Evolutionary conservation across 768 basidiomycete species (phyloP).

Genomic region (Russula sp.): DNA sequence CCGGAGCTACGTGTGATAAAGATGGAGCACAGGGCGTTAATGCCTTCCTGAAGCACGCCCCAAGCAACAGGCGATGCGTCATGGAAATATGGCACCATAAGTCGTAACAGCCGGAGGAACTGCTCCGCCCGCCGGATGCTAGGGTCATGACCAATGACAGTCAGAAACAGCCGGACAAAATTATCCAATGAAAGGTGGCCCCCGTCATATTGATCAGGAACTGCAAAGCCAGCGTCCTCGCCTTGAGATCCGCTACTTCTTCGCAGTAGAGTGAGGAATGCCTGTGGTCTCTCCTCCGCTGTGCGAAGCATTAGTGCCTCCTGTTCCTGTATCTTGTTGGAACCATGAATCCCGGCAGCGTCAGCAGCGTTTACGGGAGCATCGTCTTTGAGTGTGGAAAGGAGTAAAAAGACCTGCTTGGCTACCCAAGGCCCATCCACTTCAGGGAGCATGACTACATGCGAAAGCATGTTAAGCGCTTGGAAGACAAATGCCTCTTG

Average conservation of each 20-base stretch:
- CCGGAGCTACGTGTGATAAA: constrained; percentile 38
- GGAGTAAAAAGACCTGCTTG: constrained; percentile 47
- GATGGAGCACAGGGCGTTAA: constrained; percentile 56
- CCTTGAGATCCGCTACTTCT: constrained; percentile 28
- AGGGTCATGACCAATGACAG: constrained; percentile 72
- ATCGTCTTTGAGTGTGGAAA: constrained; percentile 47
- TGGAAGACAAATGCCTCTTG: constrained; percentile 70
- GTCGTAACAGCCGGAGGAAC: constrained; percentile 56
- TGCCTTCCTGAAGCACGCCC: constrained; percentile 55
- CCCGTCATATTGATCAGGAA: constrained; percentile 56
- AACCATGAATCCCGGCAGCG: constrained; percentile 57
- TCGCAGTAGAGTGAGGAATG: constrained; percentile 51
- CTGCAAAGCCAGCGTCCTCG: constrained; percentile 27
- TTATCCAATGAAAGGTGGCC: constrained; percentile 53
- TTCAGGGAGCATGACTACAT: constrained; percentile 43
- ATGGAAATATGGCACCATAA: constrained; percentile 50
- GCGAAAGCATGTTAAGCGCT: constrained; percentile 54
- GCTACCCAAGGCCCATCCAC: constrained; percentile 47
- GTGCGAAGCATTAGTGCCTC: constrained; percentile 63
- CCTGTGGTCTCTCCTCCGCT: constrained; percentile 68
- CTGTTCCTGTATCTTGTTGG: constrained; percentile 56
- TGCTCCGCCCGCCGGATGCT: constrained; percentile 58
- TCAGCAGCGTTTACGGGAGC: constrained; percentile 39
- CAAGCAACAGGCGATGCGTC: constrained; percentile 46
- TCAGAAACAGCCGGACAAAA: constrained; percentile 64